Conservation (phyloP, 2,329 filamentous ascomycete species). For the Cladophialophora exuberans region DNA sequence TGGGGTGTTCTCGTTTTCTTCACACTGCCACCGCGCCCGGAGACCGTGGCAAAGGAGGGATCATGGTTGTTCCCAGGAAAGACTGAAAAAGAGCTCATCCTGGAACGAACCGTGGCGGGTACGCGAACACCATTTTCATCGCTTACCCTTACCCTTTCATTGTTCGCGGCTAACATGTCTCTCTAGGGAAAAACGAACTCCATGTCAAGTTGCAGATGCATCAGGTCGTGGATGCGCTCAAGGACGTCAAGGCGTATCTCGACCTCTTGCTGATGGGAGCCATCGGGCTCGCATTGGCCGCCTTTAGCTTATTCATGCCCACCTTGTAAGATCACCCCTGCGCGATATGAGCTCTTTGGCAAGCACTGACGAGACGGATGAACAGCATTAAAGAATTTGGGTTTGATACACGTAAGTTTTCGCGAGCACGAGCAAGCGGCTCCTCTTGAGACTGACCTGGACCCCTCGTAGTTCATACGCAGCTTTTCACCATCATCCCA, state of each 20-base stretch:
- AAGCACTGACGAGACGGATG: no score
- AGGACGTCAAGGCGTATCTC: slow-evolving; percentile 12
- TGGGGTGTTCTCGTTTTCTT: slow-evolving; percentile 62
- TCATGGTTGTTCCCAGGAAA: slow-evolving; percentile 2
- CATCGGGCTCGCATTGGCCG: slow-evolving; percentile 1
- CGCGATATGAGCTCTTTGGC: no score
- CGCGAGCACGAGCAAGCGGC: no score
- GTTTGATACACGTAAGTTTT: no score
- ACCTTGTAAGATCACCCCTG: no score
- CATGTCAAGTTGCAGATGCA: not conserved
- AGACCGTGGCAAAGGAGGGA: not conserved
- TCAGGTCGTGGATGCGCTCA: slow-evolving; percentile 7
- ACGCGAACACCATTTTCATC: no score
- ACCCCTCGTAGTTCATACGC: slow-evolving; percentile 10
- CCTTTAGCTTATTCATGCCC: slow-evolving; percentile 17
- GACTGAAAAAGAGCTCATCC: no score
- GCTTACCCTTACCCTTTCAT: no score
- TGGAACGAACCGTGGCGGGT: no score
- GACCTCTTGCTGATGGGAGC: not conserved
- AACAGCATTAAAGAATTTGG: slow-evolving; percentile 21
- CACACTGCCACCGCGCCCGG: slow-evolving; percentile 68
- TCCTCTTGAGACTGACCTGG: no score
- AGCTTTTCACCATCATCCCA: slow-evolving; percentile 20
- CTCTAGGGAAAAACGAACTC: slow-evolving; percentile 5
- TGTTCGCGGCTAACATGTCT: no score